phyloP scores from a whole-genome alignment of 805 yeast genomes.

The Ogataea pilisensis region DNA sequence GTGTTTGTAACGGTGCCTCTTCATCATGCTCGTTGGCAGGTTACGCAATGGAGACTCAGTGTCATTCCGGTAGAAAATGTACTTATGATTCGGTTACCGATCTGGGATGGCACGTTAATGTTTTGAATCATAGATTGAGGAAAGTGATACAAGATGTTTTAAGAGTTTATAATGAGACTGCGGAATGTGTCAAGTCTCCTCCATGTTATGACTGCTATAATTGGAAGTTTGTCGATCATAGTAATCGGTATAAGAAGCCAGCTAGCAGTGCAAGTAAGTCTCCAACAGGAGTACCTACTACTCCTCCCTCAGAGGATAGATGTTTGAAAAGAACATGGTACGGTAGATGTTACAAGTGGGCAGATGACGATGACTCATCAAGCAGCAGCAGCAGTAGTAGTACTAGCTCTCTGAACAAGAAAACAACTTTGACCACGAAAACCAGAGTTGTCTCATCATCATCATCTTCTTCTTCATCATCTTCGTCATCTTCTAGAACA shows the following conservation, averaged over 20 bases:
- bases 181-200: constrained; percentile 67
- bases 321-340: constrained; percentile 63
- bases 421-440: constrained; percentile 8
- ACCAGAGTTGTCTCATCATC: constrained; percentile 2
- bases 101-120: constrained; percentile 84
- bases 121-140: constrained; percentile 85
- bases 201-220: constrained; percentile 88
- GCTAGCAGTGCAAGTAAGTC: constrained; percentile 31
- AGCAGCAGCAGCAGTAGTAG: constrained; percentile 1
- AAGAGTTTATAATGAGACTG: constrained; percentile 67
- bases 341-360: constrained; percentile 43
- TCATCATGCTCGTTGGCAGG: constrained; percentile 89
- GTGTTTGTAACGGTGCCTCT: constrained; percentile 92
- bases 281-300: constrained; percentile 17
- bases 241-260: constrained; percentile 21
- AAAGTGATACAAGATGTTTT: constrained; percentile 84
- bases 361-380: constrained; percentile 21
- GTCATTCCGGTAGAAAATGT: constrained; percentile 88
- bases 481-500: constrained; percentile 2
- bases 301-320: constrained; percentile 33
- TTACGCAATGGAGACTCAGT: constrained; percentile 93
- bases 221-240: constrained; percentile 70
- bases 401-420: constrained; percentile 2
- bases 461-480: background rate
- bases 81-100: constrained; percentile 87